Evolutionary conservation across 495 filamentous ascomycete genomes (phyloP), one percentile per base, ranked within the genome.

Genomic region (Talaromyces wortmannii): DNA sequence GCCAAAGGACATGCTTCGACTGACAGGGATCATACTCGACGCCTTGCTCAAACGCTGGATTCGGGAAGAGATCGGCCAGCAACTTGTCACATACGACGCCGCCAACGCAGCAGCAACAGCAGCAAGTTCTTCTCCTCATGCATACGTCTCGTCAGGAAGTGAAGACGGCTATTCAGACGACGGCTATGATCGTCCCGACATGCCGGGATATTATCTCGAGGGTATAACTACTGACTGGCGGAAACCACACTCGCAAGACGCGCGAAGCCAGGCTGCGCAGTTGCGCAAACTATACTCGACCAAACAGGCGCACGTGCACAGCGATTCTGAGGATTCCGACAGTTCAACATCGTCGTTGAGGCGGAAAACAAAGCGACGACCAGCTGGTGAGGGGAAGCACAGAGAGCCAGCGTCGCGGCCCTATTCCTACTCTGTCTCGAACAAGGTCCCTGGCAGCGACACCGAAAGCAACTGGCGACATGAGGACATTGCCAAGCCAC

Each of bases 241-340:
- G 30, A 65, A 66, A 15, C 68, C 68, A 1, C 67, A 70, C 18
- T 70, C 67, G 6, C 65, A 69, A 42, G 62, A 63, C 46, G 68
- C 67, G 18, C 60, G 66, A 10, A 47, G 56, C 3, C 59, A 64
- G 3, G 63, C 65, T 16, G 61, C 68, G 13, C 50, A 62, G 11
- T 42, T 62, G 16, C 63, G 66, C 5, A 60, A 53, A 12, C 52
- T 55, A 33, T 73, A 72, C 30, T 69, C 72, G 2, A 55, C 56
- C 13, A 71, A 68, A 47, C 70, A 70, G 17, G 68, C 74, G 4
- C 60, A 59, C 7, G 71, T 77, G 8, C 71, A 75, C 57, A 72
- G 64, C 50, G 73, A 76, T 36, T 55, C 65, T 4, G 74, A 77
- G 16, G 55, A 63, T 2, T 58, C 61, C 30, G 59, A 61, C 15